Percentiles rank a stretch among this genome's conserved stretches.
Evolutionary conservation across 306 rosid species (phyloP).

Genomic region (Trichosanthes cucumerina): DNA sequence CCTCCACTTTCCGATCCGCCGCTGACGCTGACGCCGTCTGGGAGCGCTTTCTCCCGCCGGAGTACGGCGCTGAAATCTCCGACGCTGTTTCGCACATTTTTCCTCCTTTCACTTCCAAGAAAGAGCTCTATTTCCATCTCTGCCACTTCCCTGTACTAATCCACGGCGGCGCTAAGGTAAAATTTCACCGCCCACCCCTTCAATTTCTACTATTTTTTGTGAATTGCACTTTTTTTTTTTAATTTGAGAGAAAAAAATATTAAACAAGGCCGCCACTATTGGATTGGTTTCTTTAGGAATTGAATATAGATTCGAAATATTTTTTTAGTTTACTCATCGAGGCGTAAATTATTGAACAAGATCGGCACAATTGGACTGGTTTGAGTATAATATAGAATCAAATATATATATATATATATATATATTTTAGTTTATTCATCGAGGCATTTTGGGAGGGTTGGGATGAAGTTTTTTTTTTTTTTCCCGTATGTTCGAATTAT

Average conservation of each 20-base stretch:
- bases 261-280: too few species aligned
- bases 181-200: neutral
- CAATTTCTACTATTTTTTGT: neutral
- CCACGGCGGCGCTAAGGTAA: constrained; percentile 51
- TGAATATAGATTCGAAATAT: too few species aligned
- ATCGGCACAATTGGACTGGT: too few species aligned
- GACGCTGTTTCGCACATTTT: neutral
- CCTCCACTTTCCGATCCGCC: constrained; percentile 53
- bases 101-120: constrained; percentile 30
- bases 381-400: too few species aligned
- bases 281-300: neutral
- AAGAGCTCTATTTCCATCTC: constrained; percentile 38
- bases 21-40: constrained; percentile 67
- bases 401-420: too few species aligned
- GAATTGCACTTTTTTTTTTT: neutral
- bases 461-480: too few species aligned
- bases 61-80: constrained; percentile 15
- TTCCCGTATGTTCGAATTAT: neutral
- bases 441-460: too few species aligned
- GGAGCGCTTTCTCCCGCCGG: constrained; percentile 55
- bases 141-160: constrained; percentile 41
- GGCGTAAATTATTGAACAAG: too few species aligned
- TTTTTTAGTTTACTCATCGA: too few species aligned
- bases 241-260: too few species aligned
- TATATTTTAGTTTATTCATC: too few species aligned